phyloP scores from a whole-genome alignment of 495 filamentous ascomycete genomes.

The Amorphotheca resinae region DNA sequence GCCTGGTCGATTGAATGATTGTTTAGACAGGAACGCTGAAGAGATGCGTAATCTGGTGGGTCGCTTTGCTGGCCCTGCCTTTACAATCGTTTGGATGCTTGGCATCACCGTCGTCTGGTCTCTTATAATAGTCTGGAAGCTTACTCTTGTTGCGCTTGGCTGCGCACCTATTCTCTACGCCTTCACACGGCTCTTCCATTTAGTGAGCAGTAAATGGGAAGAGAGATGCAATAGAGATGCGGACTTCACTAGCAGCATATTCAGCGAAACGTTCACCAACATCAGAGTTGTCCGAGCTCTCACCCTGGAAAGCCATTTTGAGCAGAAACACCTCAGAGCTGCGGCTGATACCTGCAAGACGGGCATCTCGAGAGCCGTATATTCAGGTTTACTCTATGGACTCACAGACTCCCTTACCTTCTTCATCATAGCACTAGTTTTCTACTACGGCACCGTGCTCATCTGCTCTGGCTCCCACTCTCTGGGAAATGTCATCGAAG shows the following conservation, averaged over 20 bases:
- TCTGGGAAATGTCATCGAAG: conserved; percentile 50
- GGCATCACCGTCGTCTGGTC: conserved; percentile 60
- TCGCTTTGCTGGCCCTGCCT: conserved; percentile 57
- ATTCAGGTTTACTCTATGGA: conserved; percentile 63
- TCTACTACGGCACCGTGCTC: conserved; percentile 67
- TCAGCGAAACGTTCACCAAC: conserved; percentile 70
- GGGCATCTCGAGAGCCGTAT: conserved; percentile 46
- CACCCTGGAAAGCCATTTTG: conserved; percentile 64
- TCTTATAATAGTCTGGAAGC: conserved; percentile 60
- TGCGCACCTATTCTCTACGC: conserved; percentile 56
- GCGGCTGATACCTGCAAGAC: conserved; percentile 35
- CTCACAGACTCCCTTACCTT: conserved; percentile 55
- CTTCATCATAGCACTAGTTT: conserved; percentile 69
- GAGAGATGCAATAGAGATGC: conserved; percentile 47
- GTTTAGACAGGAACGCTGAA: conserved; percentile 73
- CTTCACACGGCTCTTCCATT: conserved; percentile 48
- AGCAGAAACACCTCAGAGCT: conserved; percentile 46
- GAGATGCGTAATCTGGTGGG: conserved; percentile 76
- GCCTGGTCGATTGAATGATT: conserved; percentile 47
- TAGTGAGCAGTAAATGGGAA: conserved; percentile 60
- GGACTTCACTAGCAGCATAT: conserved; percentile 40
- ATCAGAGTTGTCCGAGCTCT: conserved; percentile 70
- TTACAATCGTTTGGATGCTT: conserved; percentile 54
- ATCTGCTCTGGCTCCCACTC: conserved; percentile 33
- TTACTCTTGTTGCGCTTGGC: conserved; percentile 65